Evolutionary conservation across 805 yeast genomes (phyloP).

Genomic region (Cyberlindnera sargentensis): DNA sequence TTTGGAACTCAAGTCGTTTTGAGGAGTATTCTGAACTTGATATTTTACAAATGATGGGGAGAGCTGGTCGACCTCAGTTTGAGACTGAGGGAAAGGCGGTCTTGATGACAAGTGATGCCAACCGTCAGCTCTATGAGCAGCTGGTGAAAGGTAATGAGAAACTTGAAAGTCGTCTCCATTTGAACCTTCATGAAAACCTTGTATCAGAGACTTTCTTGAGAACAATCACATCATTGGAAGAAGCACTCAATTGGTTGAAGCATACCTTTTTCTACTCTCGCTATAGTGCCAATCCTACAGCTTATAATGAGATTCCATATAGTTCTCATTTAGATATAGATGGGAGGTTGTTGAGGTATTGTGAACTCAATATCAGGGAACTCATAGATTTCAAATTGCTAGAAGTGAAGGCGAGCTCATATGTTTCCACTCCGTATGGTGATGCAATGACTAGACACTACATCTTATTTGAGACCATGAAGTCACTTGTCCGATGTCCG

Average conservation of each 20-base stretch:
- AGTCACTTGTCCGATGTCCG: constrained; percentile 22
- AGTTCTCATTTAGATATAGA: constrained; percentile 21
- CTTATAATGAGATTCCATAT: constrained; percentile 30
- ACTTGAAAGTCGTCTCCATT: constrained; percentile 41
- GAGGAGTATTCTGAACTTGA: constrained; percentile 50
- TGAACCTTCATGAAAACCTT: constrained; percentile 32
- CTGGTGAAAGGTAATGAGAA: constrained; percentile 35
- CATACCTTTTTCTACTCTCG: constrained; percentile 45
- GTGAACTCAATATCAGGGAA: constrained; percentile 27
- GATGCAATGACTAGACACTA: constrained; percentile 43
- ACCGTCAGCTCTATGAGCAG: constrained; percentile 32
- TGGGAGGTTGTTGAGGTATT: constrained; percentile 27
- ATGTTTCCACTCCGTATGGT: constrained; percentile 35
- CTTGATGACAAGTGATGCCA: constrained; percentile 35
- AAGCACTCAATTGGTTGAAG: constrained; percentile 40
- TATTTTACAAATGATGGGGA: constrained; percentile 55
- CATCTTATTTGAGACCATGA: constrained; percentile 37
- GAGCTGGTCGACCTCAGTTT: constrained; percentile 58
- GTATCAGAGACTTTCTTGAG: constrained; percentile 38
- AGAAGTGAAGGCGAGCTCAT: constrained; percentile 8
- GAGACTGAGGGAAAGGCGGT: constrained; percentile 43
- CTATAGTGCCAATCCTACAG: constrained; percentile 31
- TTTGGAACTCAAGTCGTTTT: constrained; percentile 44
- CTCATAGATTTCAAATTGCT: constrained; percentile 29
- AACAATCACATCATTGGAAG: constrained; percentile 30